A percentile compares a stretch with the other conserved stretches of the same genome.
Evolutionary conservation across 192 early-diverging fungal genomes (phyloP).

Genomic region (Gryganskiella cystojenkinii): DNA sequence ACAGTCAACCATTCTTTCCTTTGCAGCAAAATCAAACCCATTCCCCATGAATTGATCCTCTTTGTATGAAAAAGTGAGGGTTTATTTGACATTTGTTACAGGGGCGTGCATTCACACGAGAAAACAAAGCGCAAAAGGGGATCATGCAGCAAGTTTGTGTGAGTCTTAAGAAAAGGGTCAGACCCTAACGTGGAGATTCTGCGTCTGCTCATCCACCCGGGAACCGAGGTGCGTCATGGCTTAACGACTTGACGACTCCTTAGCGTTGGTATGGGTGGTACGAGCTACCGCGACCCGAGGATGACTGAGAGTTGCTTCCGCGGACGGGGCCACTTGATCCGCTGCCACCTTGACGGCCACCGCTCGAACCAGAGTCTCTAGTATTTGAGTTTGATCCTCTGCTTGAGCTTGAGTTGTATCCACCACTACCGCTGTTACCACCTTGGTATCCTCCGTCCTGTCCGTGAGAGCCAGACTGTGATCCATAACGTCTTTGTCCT

Average conservation of each 20-base stretch:
- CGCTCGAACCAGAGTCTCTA: constrained; percentile 3
- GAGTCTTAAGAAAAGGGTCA: too few species aligned
- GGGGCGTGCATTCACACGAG: too few species aligned
- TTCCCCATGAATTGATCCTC: too few species aligned
- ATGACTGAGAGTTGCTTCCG: constrained; percentile 15
- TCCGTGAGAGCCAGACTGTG: constrained; percentile 16
- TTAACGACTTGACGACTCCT: background rate
- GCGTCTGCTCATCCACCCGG: too few species aligned
- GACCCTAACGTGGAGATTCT: too few species aligned
- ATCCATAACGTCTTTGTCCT: constrained; percentile 41
- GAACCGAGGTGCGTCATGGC: too few species aligned
- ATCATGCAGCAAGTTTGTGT: too few species aligned
- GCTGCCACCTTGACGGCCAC: constrained; percentile 30
- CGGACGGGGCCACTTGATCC: constrained; percentile 52
- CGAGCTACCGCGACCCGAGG: constrained; percentile 25
- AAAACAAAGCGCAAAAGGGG: too few species aligned
- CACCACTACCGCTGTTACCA: constrained; percentile 3
- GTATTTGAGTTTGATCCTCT: constrained; percentile 8
- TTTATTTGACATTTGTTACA: too few species aligned
- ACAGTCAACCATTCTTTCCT: too few species aligned
- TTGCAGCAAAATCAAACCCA: too few species aligned
- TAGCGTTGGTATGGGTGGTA: constrained; percentile 52
- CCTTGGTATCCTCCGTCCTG: constrained; percentile 7
- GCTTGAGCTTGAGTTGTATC: constrained; percentile 14
- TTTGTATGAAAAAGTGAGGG: too few species aligned